Conservation (phyloP, 2,329 filamentous ascomycete species). For the Aspergillus sp. region DNA sequence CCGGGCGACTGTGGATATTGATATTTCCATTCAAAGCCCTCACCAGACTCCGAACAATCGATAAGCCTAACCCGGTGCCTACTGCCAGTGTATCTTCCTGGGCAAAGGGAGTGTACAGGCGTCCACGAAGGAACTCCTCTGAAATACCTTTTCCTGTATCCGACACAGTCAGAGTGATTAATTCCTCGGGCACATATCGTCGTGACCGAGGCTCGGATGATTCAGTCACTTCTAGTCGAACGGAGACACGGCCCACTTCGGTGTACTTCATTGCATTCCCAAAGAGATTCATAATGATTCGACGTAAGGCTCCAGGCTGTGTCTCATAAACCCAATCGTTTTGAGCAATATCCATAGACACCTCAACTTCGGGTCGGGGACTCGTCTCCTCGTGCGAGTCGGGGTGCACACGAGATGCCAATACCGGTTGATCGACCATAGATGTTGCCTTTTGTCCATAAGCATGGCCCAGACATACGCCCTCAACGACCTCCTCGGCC, state of each 20-base stretch:
- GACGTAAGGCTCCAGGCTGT: constrained; percentile 50
- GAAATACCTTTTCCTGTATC: constrained; percentile 66
- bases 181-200: constrained; percentile 27
- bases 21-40: constrained; percentile 57
- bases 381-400: too few species aligned
- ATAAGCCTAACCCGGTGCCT: constrained; percentile 53
- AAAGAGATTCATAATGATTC: constrained; percentile 60
- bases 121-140: constrained; percentile 55
- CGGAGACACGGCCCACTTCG: constrained; percentile 45
- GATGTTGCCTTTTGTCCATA: constrained; percentile 29
- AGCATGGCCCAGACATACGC: constrained; percentile 48
- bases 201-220: constrained; percentile 24
- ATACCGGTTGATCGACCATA: constrained; percentile 18
- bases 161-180: constrained; percentile 44
- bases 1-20: constrained; percentile 50
- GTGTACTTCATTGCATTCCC: constrained; percentile 63
- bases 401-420: constrained; percentile 7
- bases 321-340: constrained; percentile 51
- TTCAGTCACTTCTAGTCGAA: constrained; percentile 32
- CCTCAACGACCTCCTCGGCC: constrained; percentile 52
- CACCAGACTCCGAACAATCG: constrained; percentile 59
- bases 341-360: constrained; percentile 51
- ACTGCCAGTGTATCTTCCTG: constrained; percentile 59
- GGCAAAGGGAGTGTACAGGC: constrained; percentile 53
- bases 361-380: constrained; percentile 31